Evolutionary conservation across 805 yeast species (phyloP), one percentile per base, ranked within the genome.

Genomic region (Ogataea nitratoaversa): DNA sequence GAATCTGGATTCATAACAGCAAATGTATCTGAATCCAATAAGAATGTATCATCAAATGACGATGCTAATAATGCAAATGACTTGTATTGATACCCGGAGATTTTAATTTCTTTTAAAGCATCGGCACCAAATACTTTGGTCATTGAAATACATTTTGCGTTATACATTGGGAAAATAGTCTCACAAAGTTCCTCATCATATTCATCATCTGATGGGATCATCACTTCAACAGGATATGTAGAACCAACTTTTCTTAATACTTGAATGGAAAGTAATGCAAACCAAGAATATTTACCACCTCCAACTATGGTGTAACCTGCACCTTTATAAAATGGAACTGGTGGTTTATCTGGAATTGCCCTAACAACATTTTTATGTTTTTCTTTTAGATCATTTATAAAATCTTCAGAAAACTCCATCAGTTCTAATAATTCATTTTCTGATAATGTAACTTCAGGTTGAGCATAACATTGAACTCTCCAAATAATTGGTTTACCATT

Each of bases 21-120:
- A 44, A 80, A 71, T 48, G 83, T 79, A 59, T 86, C 95, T 29
- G 90, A 78, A 56, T 87, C 96, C 51, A 85, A 61, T 34, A 85
- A 65, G 48, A 85, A 67, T 11, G 83, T 79, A 52, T 83, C 77
- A 47, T 84, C 82, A 58, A 86, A 87, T 30, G 81, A 71, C 0
- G 95, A 84, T 13, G 82, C 78, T 43, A 86, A 62, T 29, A 87
- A 54, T n/a, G 76, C 71, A n/a, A 71, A 48, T 3, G 55, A 52
- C 39, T 63, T 62, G 46, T 52, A 48, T 37, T 59, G 67, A 38
- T 56, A 61, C 8, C 60, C 57, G 3, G 33, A 48, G 42, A 40
- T 46, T 36, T 19, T 40, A 27, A 29, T 37, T n/a, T 49, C 39
- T 8, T 37, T 29, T 25, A 50, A 22, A 17, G 46, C 43, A 3